Conservation (phyloP, 2,329 filamentous ascomycete genomes). For the Colletotrichum acutatum region DNA sequence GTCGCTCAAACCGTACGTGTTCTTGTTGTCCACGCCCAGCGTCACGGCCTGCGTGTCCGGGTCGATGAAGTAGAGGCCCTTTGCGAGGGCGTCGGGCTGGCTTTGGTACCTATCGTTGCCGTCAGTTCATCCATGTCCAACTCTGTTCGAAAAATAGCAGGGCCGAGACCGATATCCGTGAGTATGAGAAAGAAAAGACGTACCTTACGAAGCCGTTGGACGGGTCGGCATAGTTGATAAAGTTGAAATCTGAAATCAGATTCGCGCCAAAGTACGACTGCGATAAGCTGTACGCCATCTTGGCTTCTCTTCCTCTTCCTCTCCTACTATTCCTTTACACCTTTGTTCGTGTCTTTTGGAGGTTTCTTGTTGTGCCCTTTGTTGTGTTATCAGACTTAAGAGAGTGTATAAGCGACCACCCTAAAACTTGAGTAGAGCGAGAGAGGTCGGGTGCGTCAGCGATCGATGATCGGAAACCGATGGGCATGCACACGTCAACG, state of each 20-base stretch:
- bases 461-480: not conserved
- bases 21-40: slow-evolving; percentile 56
- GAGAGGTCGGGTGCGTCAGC: not conserved
- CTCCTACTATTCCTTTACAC: not conserved
- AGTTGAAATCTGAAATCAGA: slow-evolving; percentile 60
- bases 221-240: slow-evolving; percentile 65
- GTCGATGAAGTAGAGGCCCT: slow-evolving; percentile 55
- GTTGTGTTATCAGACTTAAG: not conserved
- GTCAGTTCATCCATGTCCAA: not conserved
- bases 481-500: not conserved
- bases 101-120: slow-evolving; percentile 53
- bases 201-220: slow-evolving; percentile 77
- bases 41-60: slow-evolving; percentile 54
- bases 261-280: slow-evolving; percentile 55
- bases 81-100: slow-evolving; percentile 49
- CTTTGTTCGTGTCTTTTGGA: not conserved
- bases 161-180: not conserved
- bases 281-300: slow-evolving; percentile 51
- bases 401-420: not conserved
- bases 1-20: slow-evolving; percentile 47
- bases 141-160: not conserved
- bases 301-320: not conserved
- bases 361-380: not conserved
- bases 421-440: not conserved
- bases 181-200: slow-evolving; percentile 45